A percentile compares a stretch with the other conserved stretches of the same genome.
Evolutionary conservation across 2,329 filamentous ascomycete species (phyloP).

Genomic region (Byssoonygena ceratinophila): DNA sequence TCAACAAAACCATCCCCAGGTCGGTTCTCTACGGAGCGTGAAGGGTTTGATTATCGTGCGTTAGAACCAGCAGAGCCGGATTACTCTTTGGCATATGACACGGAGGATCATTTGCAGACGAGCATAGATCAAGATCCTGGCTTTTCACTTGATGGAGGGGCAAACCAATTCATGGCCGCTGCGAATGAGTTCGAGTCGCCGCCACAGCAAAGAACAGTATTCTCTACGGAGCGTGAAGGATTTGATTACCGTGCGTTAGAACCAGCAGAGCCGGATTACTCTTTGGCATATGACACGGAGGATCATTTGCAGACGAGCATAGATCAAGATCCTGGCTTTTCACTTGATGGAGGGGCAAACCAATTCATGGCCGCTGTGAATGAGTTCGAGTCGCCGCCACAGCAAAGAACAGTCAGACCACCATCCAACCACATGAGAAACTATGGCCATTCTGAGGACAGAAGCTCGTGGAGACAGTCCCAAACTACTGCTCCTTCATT

Average conservation of each 20-base stretch:
- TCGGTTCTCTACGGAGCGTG: constrained; percentile 12
- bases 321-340: constrained; percentile 1
- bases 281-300: neutral
- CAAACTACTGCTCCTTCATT: neutral
- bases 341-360: constrained; percentile 6
- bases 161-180: constrained; percentile 3
- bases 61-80: neutral
- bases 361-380: constrained; percentile 1
- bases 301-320: neutral
- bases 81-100: neutral
- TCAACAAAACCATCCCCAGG: constrained; percentile 17
- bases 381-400: neutral
- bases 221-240: constrained; percentile 13
- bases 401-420: neutral
- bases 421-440: constrained; percentile 2
- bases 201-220: neutral
- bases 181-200: neutral
- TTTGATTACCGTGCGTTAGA: constrained; percentile 13
- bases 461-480: too few species aligned
- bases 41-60: constrained; percentile 13
- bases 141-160: constrained; percentile 7
- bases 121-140: neutral
- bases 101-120: neutral
- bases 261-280: neutral
- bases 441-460: neutral